A percentile compares a stretch with the other conserved stretches of the same genome.
Evolutionary conservation across 2,329 filamentous ascomycete species (phyloP).

Genomic region (Aureobasidium musti): DNA sequence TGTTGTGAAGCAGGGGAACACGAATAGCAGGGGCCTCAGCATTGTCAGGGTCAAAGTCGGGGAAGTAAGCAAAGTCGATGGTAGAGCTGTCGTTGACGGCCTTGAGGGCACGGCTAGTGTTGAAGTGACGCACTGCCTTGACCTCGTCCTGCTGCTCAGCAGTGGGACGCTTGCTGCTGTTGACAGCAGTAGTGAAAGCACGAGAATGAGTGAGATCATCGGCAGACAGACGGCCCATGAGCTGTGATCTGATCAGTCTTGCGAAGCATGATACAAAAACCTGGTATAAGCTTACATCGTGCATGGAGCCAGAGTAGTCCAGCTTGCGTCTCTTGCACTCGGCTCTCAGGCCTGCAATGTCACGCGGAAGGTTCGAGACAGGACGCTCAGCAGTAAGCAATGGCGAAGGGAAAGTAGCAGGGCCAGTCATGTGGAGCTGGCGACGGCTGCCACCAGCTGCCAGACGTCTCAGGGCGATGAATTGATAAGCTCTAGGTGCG

Average conservation of each 20-base stretch:
- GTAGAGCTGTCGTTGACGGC: slow-evolving; percentile 60
- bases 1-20: slow-evolving; percentile 39
- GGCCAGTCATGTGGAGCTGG: slow-evolving; percentile 61
- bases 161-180: slow-evolving; percentile 48
- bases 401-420: slow-evolving; percentile 56
- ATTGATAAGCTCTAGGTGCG: slow-evolving; percentile 46
- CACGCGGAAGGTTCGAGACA: slow-evolving; percentile 52
- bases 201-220: slow-evolving; percentile 56
- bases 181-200: slow-evolving; percentile 58
- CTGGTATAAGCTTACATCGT: slow-evolving; percentile 48
- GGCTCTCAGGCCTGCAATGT: slow-evolving; percentile 53
- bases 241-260: slow-evolving; percentile 39
- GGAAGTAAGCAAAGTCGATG: slow-evolving; percentile 65
- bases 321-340: slow-evolving; percentile 56
- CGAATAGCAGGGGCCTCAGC: slow-evolving; percentile 35
- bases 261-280: not conserved
- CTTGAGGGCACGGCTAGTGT: slow-evolving; percentile 61
- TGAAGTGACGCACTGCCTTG: slow-evolving; percentile 57
- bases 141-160: slow-evolving; percentile 34
- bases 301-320: slow-evolving; percentile 50
- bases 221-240: slow-evolving; percentile 55
- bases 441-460: slow-evolving; percentile 47
- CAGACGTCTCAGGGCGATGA: slow-evolving; percentile 48
- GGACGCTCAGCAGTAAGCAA: slow-evolving; percentile 55
- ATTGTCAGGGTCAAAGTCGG: slow-evolving; percentile 51